A percentile compares a stretch with the other conserved stretches of the same genome.
These are phyloP conservation scores for Xylaria sp. DNA, from an alignment of 2,329 filamentous ascomycete genomes.

Conservation along the genomic window DNA sequence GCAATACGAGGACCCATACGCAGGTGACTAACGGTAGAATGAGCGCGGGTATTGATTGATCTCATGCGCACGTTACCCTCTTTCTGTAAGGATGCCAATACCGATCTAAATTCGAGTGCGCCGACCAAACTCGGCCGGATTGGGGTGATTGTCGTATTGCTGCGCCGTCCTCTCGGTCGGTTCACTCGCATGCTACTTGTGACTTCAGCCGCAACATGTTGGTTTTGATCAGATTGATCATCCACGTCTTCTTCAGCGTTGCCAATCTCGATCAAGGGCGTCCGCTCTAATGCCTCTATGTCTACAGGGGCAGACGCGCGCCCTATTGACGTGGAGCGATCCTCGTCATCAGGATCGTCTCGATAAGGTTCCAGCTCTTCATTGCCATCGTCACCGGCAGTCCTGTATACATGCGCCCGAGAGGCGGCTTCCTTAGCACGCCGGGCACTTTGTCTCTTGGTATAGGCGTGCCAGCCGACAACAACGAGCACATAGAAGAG, in stretches of 20 bases:
- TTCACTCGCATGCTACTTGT: conserved; percentile 92
- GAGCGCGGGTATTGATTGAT: conserved; percentile 74
- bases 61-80: conserved; percentile 80
- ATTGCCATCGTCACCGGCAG: conserved; percentile 57
- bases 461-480: conserved; percentile 91
- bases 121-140: conserved; percentile 94
- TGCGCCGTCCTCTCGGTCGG: conserved; percentile 71
- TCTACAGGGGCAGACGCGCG: conserved; percentile 50
- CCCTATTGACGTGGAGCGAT: conserved; percentile 50
- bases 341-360: conserved; percentile 69
- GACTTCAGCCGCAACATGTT: conserved; percentile 81
- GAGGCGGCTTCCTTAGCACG: conserved; percentile 76
- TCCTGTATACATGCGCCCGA: conserved; percentile 77
- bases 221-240: conserved; percentile 65
- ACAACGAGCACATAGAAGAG: conserved; percentile 89
- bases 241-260: conserved; percentile 57
- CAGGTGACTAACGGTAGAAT: conserved; percentile 72
- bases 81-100: conserved; percentile 86
- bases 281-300: conserved; percentile 58
- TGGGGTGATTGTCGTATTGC: conserved; percentile 80
- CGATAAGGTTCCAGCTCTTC: conserved; percentile 74
- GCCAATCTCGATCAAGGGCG: conserved; percentile 61
- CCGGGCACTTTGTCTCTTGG: conserved; percentile 69
- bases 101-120: conserved; percentile 91
- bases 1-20: conserved; percentile 18